phyloP scores from a whole-genome alignment of 345 rosid species.

The Arabidopsis suecica region DNA sequence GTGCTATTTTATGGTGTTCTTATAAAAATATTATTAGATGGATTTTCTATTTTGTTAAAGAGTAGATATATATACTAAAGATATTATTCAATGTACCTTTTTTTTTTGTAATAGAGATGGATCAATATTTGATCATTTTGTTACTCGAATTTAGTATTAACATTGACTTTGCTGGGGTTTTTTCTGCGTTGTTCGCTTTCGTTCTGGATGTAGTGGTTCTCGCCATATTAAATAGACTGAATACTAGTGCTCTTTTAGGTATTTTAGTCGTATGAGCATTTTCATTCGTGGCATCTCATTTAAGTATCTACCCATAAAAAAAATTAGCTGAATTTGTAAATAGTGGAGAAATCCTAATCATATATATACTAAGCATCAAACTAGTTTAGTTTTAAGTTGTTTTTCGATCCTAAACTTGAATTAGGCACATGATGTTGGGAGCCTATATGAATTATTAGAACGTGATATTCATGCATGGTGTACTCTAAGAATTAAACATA shows the following conservation, averaged over 20 bases:
- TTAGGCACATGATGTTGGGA: not conserved
- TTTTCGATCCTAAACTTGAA: not conserved
- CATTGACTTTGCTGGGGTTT: no score
- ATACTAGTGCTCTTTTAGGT: not conserved
- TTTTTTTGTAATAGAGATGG: not conserved
- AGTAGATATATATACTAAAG: no score
- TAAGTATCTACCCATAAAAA: no score
- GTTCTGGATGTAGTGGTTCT: no score
- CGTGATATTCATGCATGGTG: not conserved
- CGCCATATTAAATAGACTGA: not conserved
- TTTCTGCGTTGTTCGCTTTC: no score
- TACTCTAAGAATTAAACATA: no score
- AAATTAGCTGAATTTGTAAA: no score
- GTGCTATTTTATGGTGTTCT: no score
- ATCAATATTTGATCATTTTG: not conserved
- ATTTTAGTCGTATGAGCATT: not conserved
- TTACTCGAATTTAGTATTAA: not conserved
- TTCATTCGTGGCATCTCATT: no score
- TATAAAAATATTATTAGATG: not conserved
- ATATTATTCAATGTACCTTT: not conserved
- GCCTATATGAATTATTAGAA: not conserved
- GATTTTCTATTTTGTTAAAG: no score
- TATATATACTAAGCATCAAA: not conserved
- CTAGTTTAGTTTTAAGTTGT: not conserved
- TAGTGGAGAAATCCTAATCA: no score